These are phyloP conservation scores for Crassisporium funariophilum DNA, from an alignment of 768 basidiomycete species.

Conservation along the genomic window DNA sequence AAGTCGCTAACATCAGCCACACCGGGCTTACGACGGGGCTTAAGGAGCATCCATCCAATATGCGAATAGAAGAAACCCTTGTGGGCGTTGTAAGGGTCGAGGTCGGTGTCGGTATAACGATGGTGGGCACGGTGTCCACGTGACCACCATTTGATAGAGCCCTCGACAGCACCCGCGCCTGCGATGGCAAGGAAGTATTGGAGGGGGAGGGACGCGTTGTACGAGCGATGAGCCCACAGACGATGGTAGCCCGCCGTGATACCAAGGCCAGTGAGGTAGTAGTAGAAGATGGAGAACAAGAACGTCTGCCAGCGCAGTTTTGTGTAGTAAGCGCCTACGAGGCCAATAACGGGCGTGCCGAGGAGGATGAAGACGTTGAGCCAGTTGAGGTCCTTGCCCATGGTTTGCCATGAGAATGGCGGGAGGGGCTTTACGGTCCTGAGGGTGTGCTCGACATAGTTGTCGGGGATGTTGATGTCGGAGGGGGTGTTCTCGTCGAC, in stretches of 20 bases:
- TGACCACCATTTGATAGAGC: slow-evolving; percentile 99
- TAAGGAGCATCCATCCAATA: slow-evolving; percentile 92
- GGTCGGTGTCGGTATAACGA: slow-evolving; percentile 94
- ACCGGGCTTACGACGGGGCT: slow-evolving; percentile 86
- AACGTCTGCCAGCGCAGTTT: slow-evolving; percentile 73
- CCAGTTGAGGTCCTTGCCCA: slow-evolving; percentile 70
- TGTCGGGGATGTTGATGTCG: slow-evolving; percentile 73
- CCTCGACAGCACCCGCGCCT: slow-evolving; percentile 93
- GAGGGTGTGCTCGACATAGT: slow-evolving; percentile 79
- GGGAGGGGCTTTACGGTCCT: slow-evolving; percentile 68
- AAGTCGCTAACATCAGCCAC: slow-evolving; percentile 90
- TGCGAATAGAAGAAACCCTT: slow-evolving; percentile 87
- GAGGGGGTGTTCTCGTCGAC: slow-evolving; percentile 36
- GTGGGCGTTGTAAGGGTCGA: slow-evolving; percentile 94
- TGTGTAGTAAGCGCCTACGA: slow-evolving; percentile 71
- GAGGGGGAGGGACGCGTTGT: slow-evolving; percentile 86
- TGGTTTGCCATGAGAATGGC: slow-evolving; percentile 63
- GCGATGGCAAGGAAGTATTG: slow-evolving; percentile 83
- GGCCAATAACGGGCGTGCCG: slow-evolving; percentile 70
- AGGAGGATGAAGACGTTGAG: slow-evolving; percentile 74
- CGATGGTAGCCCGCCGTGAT: slow-evolving; percentile 97
- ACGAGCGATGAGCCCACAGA: slow-evolving; percentile 94
- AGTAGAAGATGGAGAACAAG: slow-evolving; percentile 45
- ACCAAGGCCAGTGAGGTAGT: slow-evolving; percentile 65
- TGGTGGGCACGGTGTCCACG: slow-evolving; percentile 98